phyloP scores from a whole-genome alignment of 495 filamentous ascomycete genomes.

The Articulospora tetracladia region DNA sequence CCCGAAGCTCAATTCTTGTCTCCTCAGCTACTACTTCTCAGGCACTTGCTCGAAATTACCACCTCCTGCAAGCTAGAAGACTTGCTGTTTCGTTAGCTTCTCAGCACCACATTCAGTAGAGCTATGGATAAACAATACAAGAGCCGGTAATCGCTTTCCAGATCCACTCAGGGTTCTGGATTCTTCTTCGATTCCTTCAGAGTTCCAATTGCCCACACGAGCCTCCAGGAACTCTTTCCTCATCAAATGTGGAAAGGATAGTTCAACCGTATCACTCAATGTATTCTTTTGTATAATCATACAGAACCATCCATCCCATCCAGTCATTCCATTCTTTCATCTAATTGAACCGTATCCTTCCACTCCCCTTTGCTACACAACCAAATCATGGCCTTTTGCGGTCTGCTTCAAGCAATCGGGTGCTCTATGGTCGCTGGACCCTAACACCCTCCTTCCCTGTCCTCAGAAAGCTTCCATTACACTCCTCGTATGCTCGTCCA shows the following conservation, averaged over 20 bases:
- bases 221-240: neutral
- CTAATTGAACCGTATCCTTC: neutral
- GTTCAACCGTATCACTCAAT: neutral
- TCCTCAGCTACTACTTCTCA: too few species aligned
- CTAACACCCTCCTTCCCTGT: constrained; percentile 24
- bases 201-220: too few species aligned
- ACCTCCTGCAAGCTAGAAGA: too few species aligned
- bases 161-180: too few species aligned
- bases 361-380: neutral
- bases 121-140: too few species aligned
- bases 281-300: constrained; percentile 26
- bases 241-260: neutral
- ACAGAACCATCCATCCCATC: constrained; percentile 1
- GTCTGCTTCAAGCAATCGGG: neutral
- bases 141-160: too few species aligned
- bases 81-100: too few species aligned
- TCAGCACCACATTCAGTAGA: too few species aligned
- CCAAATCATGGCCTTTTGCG: neutral
- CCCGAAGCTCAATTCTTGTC: too few species aligned
- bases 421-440: constrained; percentile 17
- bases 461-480: constrained; percentile 57
- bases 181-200: too few species aligned
- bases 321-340: constrained; percentile 1
- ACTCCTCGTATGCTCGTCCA: constrained; percentile 94
- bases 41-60: too few species aligned